Conservation (phyloP, 176 grass and related monocot species). For the Eragrostis curvula region DNA sequence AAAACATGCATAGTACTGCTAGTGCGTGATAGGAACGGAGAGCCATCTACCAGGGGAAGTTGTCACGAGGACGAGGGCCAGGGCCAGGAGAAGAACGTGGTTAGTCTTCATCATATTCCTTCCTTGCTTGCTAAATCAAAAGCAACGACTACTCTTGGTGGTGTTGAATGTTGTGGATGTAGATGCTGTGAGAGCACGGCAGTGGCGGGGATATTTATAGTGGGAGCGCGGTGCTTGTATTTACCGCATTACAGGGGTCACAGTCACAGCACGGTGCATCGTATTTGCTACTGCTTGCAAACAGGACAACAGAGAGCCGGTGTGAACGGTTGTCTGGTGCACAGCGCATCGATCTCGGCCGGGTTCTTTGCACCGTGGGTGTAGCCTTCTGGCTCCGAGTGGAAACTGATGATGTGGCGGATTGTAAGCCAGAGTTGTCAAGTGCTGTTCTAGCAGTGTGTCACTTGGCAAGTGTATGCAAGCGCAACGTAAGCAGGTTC, state of each 20-base stretch:
- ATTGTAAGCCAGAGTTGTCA: not conserved
- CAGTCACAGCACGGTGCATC: not conserved
- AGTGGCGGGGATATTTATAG: not conserved
- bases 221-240: not conserved
- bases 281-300: not conserved
- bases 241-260: not conserved
- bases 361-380: no score
- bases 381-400: no score
- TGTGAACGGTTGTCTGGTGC: no score
- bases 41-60: not conserved
- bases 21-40: not conserved
- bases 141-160: not conserved
- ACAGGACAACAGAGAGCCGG: not conserved
- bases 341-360: no score
- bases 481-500: not conserved
- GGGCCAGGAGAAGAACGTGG: not conserved
- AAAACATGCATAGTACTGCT: not conserved
- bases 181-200: not conserved
- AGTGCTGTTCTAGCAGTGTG: not conserved
- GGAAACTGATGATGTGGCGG: not conserved
- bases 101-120: not conserved
- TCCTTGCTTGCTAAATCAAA: not conserved
- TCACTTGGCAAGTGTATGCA: not conserved
- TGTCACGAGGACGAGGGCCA: not conserved
- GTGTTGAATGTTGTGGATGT: not conserved